Evolutionary conservation across 495 filamentous ascomycete species (phyloP), one percentile per base, ranked within the genome.

Genomic region (Collariella sp.): DNA sequence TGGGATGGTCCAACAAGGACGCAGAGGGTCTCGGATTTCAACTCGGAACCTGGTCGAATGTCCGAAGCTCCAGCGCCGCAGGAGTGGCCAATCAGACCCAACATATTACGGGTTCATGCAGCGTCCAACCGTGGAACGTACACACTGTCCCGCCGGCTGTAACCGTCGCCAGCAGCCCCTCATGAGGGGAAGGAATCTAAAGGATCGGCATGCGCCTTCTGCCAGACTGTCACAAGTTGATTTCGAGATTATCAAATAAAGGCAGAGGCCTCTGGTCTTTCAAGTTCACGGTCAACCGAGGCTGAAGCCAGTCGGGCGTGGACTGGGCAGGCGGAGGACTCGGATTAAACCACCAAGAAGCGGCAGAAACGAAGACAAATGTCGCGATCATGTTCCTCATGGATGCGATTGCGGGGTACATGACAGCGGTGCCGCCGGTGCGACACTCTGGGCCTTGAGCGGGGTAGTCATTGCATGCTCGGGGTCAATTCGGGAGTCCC

Each of bases 21-120:
- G n/a, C n/a, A n/a, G n/a, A n/a, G n/a, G n/a, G n/a, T n/a, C n/a
- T n/a, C n/a, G n/a, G n/a, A n/a, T 12, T 34, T 34, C 31, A 34
- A 34, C 12, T n/a, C 40, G 11, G 47, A 29, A 24, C 19, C 16
- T 13, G n/a, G 13, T 36, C 50, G 50, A 43, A 52, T 54, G 31
- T 45, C 51, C 51, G 51, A 54, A 40, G 11, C 18, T 54, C 51
- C 51, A 54, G 33, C 22, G 18, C 15, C 5, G 2, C 7, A 50
- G 10, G 15, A 34, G 33, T n/a, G 40, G 35, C 51, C 42, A 54
- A 54, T 54, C 51, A 40, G 11, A 18, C 18, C 20, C 33, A 4
- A 16, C 16, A 7, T 15, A 54, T 54, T 54, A 53, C 41, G 19
- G 50, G 36, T 39, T 33, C 34, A 16, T 46, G 51, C 50, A 54